Conservation (phyloP, 345 rosid species). For the Populus ilicifolia region DNA sequence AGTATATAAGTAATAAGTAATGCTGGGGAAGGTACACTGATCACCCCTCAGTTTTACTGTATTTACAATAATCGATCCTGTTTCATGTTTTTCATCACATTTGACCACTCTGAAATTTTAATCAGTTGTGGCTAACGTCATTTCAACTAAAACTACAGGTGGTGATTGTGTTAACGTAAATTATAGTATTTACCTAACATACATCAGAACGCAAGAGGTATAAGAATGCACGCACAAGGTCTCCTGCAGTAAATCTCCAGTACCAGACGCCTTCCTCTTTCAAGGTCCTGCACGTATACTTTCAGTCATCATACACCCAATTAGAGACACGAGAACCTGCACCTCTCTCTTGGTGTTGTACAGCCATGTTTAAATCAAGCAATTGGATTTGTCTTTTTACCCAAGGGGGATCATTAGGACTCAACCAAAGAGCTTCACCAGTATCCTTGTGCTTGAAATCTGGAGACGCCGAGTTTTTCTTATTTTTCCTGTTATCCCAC, state of each 20-base stretch:
- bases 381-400: slow-evolving; percentile 50
- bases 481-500: slow-evolving; percentile 73
- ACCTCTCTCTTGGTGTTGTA: slow-evolving; percentile 17
- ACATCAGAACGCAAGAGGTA: neutral
- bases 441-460: slow-evolving; percentile 75
- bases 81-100: neutral
- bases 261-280: neutral
- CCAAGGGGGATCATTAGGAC: slow-evolving; percentile 57
- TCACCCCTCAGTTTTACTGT: no score
- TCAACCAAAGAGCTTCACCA: slow-evolving; percentile 65
- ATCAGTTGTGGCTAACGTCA: neutral
- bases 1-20: no score
- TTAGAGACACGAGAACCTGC: slow-evolving; percentile 27
- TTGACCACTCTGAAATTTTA: neutral
- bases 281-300: neutral
- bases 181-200: neutral
- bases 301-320: slow-evolving; percentile 46
- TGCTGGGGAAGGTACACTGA: no score
- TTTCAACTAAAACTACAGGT: neutral
- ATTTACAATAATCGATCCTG: neutral
- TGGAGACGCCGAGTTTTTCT: slow-evolving; percentile 47
- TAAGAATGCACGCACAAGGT: neutral
- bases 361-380: slow-evolving; percentile 47
- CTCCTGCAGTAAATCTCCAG: neutral
- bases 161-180: neutral